phyloP scores from a whole-genome alignment of 192 early-diverging fungal species.

The Ambispora gerdemannii region DNA sequence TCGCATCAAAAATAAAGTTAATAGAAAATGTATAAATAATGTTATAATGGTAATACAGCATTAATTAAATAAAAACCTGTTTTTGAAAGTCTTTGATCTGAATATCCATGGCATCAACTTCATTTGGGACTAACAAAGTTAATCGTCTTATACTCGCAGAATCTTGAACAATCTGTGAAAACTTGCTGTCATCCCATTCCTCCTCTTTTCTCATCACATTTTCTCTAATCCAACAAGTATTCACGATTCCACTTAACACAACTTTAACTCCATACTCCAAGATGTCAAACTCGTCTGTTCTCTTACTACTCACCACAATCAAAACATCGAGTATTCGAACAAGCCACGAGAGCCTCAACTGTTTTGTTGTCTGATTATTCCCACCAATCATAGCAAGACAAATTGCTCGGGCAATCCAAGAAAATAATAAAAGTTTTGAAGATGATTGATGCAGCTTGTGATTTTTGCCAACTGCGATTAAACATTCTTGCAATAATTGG shows the following conservation, averaged over 20 bases:
- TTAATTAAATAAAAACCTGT: neutral
- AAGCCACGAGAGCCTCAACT: conserved; percentile 39
- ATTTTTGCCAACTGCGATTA: neutral
- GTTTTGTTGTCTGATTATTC: neutral
- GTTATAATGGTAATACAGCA: neutral
- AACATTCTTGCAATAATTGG: conserved; percentile 12
- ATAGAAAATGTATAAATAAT: neutral
- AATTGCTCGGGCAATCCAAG: conserved; percentile 38
- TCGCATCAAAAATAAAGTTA: no score
- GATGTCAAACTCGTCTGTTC: neutral
- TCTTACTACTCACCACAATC: conserved; percentile 38
- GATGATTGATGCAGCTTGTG: neutral
- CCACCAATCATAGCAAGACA: conserved; percentile 19
- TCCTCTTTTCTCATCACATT: neutral
- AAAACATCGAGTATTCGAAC: conserved; percentile 49
- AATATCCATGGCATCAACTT: neutral
- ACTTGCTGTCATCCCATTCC: conserved; percentile 5
- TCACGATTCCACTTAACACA: conserved; percentile 33
- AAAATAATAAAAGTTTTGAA: conserved; percentile 33
- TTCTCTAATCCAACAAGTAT: conserved; percentile 30
- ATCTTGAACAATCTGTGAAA: conserved; percentile 6
- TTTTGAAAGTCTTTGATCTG: neutral
- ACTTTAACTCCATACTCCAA: conserved; percentile 31
- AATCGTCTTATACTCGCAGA: neutral
- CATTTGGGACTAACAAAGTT: conserved; percentile 1